Conservation (phyloP, 225 moss, liverwort and hornwort genomes). For the Pleurozium schreberi region DNA sequence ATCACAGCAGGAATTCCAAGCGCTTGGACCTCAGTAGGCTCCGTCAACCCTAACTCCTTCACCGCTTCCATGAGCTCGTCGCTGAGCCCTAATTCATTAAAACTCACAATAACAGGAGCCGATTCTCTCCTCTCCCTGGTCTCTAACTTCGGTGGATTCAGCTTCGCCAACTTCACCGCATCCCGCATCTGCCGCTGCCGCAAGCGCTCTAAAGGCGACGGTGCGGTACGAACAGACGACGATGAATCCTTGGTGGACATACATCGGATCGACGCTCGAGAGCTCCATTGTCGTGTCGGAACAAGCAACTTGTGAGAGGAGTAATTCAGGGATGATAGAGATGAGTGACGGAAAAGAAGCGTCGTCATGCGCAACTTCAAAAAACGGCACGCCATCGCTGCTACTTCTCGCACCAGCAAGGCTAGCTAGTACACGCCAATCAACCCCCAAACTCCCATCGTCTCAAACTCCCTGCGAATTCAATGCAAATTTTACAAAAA, state of each 20-base stretch:
- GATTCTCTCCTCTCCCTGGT: neutral
- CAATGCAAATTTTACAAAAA: neutral
- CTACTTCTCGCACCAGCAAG: neutral
- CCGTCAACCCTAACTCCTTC: constrained; percentile 57
- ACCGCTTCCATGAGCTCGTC: constrained; percentile 76
- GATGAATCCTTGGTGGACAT: constrained; percentile 5
- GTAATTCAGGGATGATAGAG: neutral
- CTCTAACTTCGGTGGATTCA: constrained; percentile 16
- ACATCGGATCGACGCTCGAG: constrained; percentile 14
- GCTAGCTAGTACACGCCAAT: neutral
- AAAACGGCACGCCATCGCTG: constrained; percentile 32
- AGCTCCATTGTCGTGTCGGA: constrained; percentile 2
- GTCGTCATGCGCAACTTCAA: constrained; percentile 37
- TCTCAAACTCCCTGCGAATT: neutral
- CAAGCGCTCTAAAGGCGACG: constrained; percentile 33
- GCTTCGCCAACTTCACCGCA: constrained; percentile 17
- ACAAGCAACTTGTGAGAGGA: neutral
- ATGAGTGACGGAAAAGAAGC: constrained; percentile 20
- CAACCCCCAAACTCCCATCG: neutral
- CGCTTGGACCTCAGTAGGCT: constrained; percentile 91
- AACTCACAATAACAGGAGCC: constrained; percentile 2
- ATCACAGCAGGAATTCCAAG: constrained; percentile 82
- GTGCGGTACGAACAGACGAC: neutral
- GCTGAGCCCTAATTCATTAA: constrained; percentile 60
- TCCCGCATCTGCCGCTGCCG: constrained; percentile 53